Conservation (phyloP, 768 basidiomycete species). For the Boletus eberwhitei region DNA sequence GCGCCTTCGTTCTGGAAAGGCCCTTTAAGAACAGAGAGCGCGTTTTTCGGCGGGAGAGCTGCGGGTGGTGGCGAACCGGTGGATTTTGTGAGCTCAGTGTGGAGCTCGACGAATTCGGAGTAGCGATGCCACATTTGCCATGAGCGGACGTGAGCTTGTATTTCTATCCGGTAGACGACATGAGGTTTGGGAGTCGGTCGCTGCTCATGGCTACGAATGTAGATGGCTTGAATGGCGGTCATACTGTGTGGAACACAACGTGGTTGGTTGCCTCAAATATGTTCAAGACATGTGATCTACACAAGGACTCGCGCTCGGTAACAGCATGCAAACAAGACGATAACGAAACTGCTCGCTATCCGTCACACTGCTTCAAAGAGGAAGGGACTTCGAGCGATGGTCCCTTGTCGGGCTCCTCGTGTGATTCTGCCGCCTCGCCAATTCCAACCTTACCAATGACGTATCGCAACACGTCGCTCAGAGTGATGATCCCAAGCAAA, state of each 20-base stretch:
- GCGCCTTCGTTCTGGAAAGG: constrained; percentile 47
- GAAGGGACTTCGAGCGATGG: constrained; percentile 17
- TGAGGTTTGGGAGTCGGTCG: constrained; percentile 72
- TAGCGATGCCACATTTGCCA: constrained; percentile 96
- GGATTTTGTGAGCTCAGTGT: constrained; percentile 76
- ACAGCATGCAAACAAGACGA: neutral
- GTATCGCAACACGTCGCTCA: constrained; percentile 86
- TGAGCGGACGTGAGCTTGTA: constrained; percentile 84
- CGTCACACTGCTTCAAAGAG: neutral
- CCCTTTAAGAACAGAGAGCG: constrained; percentile 63
- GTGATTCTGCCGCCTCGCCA: constrained; percentile 40
- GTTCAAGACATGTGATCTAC: constrained; percentile 21
- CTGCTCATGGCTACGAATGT: constrained; percentile 67
- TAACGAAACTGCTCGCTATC: neutral
- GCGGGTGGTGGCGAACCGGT: constrained; percentile 77
- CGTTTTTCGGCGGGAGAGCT: constrained; percentile 82
- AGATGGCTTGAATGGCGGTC: constrained; percentile 76
- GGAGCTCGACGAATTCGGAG: constrained; percentile 88
- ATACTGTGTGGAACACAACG: constrained; percentile 31
- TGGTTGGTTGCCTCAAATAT: neutral
- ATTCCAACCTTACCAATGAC: constrained; percentile 66
- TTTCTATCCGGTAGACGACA: constrained; percentile 75
- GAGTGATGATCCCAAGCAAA: constrained; percentile 80
- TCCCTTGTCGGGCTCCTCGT: constrained; percentile 27
- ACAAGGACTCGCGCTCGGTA: neutral